Evolutionary conservation across 2,329 filamentous ascomycete genomes (phyloP).

Genomic region (Ophiosphaerella herpotricha): DNA sequence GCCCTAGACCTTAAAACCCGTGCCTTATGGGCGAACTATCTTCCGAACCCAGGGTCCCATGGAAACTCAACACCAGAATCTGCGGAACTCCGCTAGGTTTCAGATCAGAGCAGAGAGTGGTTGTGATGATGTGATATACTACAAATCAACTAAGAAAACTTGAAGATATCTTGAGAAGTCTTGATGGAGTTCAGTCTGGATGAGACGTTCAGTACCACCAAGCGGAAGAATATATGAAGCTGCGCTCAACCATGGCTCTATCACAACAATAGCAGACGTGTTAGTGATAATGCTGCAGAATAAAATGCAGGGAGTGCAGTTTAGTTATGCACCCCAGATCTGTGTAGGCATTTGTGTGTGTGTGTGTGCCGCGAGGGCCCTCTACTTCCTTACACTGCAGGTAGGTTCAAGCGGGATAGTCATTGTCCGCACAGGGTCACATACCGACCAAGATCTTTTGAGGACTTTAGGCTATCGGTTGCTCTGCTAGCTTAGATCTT

Average conservation of each 20-base stretch:
- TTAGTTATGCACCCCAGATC: slow-evolving; percentile 22
- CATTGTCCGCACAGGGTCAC: neutral
- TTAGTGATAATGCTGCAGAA: slow-evolving; percentile 4
- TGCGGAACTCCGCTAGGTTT: slow-evolving; percentile 1
- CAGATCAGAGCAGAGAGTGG: slow-evolving; percentile 1
- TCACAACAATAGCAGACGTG: slow-evolving; percentile 1
- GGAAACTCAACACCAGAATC: slow-evolving; percentile 1
- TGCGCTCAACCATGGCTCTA: neutral
- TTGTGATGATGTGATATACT: neutral
- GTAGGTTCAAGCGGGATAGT: slow-evolving; percentile 6
- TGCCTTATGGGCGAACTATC: neutral
- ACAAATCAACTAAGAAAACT: neutral
- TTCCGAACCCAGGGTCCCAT: slow-evolving; percentile 3
- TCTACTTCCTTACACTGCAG: slow-evolving; percentile 1
- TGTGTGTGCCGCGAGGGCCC: neutral
- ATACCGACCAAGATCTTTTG: neutral
- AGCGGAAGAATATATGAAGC: slow-evolving; percentile 1
- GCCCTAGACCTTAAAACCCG: neutral
- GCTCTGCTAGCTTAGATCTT: slow-evolving; percentile 3
- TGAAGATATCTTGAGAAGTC: neutral
- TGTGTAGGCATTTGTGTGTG: neutral
- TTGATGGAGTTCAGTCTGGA: neutral
- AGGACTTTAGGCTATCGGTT: slow-evolving; percentile 8
- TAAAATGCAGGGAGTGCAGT: slow-evolving; percentile 11
- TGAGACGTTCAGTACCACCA: neutral